phyloP scores from a whole-genome alignment of 1,139 yeast species.

The Kazachstania sp. region DNA sequence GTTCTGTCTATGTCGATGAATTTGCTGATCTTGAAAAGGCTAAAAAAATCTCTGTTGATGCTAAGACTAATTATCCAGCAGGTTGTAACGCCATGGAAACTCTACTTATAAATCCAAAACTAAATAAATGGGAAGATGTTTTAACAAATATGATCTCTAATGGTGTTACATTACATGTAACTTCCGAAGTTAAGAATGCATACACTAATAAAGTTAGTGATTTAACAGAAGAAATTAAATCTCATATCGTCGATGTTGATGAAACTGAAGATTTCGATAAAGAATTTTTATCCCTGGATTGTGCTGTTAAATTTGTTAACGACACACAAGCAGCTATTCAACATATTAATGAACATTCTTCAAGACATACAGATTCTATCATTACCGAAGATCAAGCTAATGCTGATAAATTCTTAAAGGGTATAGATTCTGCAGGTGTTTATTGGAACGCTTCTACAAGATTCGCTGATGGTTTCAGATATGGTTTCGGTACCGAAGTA shows the following conservation, averaged over 20 bases:
- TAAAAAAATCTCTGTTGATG: conserved; percentile 61
- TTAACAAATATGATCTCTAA: conserved; percentile 44
- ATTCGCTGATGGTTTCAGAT: conserved; percentile 97
- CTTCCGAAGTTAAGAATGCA: conserved; percentile 39
- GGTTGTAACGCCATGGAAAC: conserved; percentile 98
- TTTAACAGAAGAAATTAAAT: conserved; percentile 22
- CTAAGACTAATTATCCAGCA: conserved; percentile 95
- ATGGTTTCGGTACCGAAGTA: conserved; percentile 97
- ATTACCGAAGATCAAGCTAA: conserved; percentile 60
- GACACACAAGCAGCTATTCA: conserved; percentile 63
- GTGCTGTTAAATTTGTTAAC: conserved; percentile 59
- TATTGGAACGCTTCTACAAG: conserved; percentile 97
- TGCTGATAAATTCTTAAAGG: conserved; percentile 74
- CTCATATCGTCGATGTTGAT: conserved; percentile 38
- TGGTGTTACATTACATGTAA: conserved; percentile 68
- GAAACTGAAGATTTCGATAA: conserved; percentile 63
- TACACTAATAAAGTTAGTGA: conserved; percentile 23
- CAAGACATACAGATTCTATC: conserved; percentile 93
- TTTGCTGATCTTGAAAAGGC: conserved; percentile 75
- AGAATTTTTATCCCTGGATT: conserved; percentile 75
- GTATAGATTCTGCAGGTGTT: conserved; percentile 91
- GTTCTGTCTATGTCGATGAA: conserved; percentile 75
- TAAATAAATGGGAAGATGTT: conserved; percentile 38
- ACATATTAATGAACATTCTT: conserved; percentile 85
- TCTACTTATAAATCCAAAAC: conserved; percentile 52